Conservation (phyloP, 768 basidiomycete species). For the Clathrus columnatus region DNA sequence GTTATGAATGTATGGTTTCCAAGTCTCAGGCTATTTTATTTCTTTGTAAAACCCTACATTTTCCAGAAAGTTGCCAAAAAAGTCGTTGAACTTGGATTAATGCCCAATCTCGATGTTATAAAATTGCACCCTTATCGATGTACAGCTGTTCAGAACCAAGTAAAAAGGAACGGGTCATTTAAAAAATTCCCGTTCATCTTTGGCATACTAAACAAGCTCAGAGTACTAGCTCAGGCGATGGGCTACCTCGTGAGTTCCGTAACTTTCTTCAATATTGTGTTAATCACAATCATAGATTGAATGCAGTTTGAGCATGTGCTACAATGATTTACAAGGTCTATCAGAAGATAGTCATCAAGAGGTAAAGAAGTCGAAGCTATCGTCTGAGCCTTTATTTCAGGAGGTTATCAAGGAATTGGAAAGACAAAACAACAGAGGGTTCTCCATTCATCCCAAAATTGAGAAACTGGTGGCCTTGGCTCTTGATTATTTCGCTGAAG, state of each 20-base stretch:
- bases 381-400: conserved; percentile 51
- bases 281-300: conserved; percentile 50
- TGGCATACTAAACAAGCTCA: conserved; percentile 42
- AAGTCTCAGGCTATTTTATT: neutral
- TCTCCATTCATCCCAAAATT: conserved; percentile 84
- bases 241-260: conserved; percentile 62
- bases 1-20: conserved; percentile 60
- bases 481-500: conserved; percentile 67
- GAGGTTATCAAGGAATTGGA: conserved; percentile 62
- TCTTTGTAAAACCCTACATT: conserved; percentile 15
- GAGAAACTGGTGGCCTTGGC: conserved; percentile 68
- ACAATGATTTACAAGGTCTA: conserved; percentile 49
- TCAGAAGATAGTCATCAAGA: conserved; percentile 30
- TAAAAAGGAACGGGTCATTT: conserved; percentile 20
- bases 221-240: conserved; percentile 70
- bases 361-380: conserved; percentile 30
- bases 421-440: conserved; percentile 42
- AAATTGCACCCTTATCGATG: conserved; percentile 59
- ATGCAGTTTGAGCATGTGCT: conserved; percentile 72
- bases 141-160: conserved; percentile 33
- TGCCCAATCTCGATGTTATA: conserved; percentile 48
- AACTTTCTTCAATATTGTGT: neutral
- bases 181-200: conserved; percentile 40
- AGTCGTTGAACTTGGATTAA: conserved; percentile 29
- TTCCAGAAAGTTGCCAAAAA: conserved; percentile 28